Base-by-base conservation (phyloP, 2,329 filamentous ascomycete species). In the Zasmidium angulare region DNA sequence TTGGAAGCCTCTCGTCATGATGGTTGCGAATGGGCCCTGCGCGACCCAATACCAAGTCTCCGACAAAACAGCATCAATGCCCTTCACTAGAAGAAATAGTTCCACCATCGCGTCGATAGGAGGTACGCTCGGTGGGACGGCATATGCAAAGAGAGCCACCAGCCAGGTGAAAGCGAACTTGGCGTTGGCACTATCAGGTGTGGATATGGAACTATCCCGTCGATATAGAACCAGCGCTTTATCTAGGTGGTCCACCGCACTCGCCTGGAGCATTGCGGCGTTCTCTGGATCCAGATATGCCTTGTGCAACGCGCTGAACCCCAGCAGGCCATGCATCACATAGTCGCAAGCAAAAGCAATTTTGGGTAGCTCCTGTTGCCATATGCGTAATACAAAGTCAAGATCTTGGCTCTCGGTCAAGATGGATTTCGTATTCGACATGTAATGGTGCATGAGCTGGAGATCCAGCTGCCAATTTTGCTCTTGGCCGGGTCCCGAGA, bases 381-480 rank as follows among this genome's bases (percentile, higher is more conserved):
- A 72, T 50, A 71, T 64, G 10, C 60, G 63, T 17, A 68, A 51
- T 2, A 68, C 55, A 17, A 57, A 56, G 10, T 63, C 63, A 10
- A 57, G 20, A 20, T 66, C 66, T 23, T 62, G 56, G 50, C 61
- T 56, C 46, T 71, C 68, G 4, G 63, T 66, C 23, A 72, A 55
- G 29, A 71, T 58, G 26, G 63, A 57, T 46, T 63, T 60, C 11
- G 67, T 65, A 46, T 68, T 55, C 12, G 56, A 58, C 53, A 64
- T 63, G 51, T 65, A 71, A 54, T 72, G 69, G 49, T 72, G 70
- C 69, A 72, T 70, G 11, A 72, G 61, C 55, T 69, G 62, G 4
- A 72, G 60, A 54, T 72, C 68, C 21, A 65, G 52, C 46, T 69
- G 69, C 69, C 69, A 70, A 22, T 58, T 60, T 24, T 61, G 62